Evolutionary conservation across 306 rosid species (phyloP), one percentile per base, ranked within the genome.

Genomic region (Pyrus pyrifolia): DNA sequence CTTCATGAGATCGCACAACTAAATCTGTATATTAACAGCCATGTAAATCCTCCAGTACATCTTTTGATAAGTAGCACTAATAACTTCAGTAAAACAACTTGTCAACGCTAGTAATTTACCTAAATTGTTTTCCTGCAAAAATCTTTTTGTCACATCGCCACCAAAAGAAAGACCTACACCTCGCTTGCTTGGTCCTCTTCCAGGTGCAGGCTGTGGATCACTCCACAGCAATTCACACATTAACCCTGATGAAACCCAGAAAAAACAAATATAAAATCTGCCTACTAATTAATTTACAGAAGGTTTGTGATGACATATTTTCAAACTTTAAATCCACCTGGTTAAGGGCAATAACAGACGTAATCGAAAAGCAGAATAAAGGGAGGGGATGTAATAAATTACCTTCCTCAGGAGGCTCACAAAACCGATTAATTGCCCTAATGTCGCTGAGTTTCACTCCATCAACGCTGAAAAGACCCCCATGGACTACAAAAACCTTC

Each of bases 381-480:
- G 46, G 5, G 23, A 8, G 3, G 21, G 19, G 57, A 35, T 7
- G 30, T 62, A 67, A 58, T 42, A 25, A 25, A 67, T 78, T 74
- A 95, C 99, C 99, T 88, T 92, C 97, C 85, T 96, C 99, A 0
- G 99, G 99, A 68, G 99, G 99, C 87, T 96, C 99, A 68, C 99
- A 92, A 87, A 96, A 96, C 63, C 99, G 97, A 83, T 96, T 85
- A 71, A 96, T 92, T 64, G 91, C 90, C 78, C 85, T 91, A 57
- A 96, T 87, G 69, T 91, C 90, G 60, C 93, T 88, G 68, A 96
- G 97, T 79, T 89, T 96, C 72, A 96, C 99, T 46, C 99, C 99
- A 84, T 96, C 99, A 57, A 88, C 90, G 80, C 98, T 96, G 83
- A 96, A 96, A 81, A 96, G 99, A 83, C 99, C 99, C 25, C 99